A percentile compares a stretch with the other conserved stretches of the same genome.
These are phyloP conservation scores for Ceratocystis harringtonii DNA, from an alignment of 2,329 filamentous ascomycete genomes.

Conservation along the genomic window DNA sequence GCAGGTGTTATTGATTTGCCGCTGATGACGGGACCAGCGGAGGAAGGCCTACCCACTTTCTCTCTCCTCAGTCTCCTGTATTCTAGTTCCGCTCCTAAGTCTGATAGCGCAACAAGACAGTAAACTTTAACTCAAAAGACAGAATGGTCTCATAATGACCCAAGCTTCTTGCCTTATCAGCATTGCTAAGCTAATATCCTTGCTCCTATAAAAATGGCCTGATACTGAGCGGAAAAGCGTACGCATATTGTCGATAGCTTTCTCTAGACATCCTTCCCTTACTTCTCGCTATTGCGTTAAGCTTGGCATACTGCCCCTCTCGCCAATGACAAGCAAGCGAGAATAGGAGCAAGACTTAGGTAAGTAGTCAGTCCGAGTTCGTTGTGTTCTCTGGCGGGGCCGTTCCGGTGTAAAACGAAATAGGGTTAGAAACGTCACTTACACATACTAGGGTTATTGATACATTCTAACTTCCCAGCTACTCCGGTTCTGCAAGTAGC, in stretches of 20 bases:
- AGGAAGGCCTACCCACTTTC: neutral
- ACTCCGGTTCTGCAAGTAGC: no score
- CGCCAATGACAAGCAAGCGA: no score
- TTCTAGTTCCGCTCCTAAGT: neutral
- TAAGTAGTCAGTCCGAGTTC: no score
- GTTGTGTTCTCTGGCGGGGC: no score
- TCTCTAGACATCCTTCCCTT: neutral
- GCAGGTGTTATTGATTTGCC: neutral
- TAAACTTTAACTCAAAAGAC: constrained; percentile 3
- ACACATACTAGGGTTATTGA: neutral
- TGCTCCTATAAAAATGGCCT: constrained; percentile 4
- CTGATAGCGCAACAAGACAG: constrained; percentile 1
- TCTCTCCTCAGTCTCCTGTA: neutral
- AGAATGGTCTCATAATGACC: neutral
- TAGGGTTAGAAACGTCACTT: neutral
- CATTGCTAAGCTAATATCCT: neutral
- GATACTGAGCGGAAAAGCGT: neutral
- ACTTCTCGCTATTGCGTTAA: neutral
- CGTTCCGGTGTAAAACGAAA: no score
- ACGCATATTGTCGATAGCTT: neutral
- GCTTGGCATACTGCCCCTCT: neutral
- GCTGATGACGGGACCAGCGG: neutral
- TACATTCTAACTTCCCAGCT: neutral
- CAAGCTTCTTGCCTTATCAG: neutral
- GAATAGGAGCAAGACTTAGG: no score